Evolutionary conservation across 164 flowering plant species (phyloP).

Genomic region (Liquidambar formosana): DNA sequence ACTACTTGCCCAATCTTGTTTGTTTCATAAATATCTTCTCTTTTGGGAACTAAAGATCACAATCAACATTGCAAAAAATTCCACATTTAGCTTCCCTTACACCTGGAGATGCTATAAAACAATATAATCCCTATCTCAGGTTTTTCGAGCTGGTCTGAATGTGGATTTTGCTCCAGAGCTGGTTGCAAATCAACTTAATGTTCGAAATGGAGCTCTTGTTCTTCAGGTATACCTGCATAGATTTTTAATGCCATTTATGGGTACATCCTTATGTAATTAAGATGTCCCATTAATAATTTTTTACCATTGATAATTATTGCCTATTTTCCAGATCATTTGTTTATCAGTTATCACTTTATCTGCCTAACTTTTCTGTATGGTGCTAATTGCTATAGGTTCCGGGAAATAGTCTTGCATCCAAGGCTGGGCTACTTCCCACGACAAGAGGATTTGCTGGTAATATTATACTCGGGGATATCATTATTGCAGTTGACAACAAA

Average conservation of each 20-base stretch:
- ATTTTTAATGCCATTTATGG: background rate
- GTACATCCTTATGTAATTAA: background rate
- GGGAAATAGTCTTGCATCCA: constrained; percentile 70
- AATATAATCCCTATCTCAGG: constrained; percentile 38
- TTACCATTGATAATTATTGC: constrained; percentile 1
- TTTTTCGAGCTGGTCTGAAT: constrained; percentile 77
- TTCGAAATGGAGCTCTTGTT: constrained; percentile 87
- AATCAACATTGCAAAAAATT: background rate
- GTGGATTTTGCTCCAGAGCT: constrained; percentile 85
- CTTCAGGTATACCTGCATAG: constrained; percentile 50
- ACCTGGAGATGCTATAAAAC: background rate
- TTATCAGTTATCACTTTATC: no score
- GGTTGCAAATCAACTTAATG: constrained; percentile 87
- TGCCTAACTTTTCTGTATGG: constrained; percentile 1
- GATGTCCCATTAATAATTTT: background rate
- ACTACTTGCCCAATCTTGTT: background rate
- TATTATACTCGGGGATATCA: constrained; percentile 82
- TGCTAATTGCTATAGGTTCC: constrained; percentile 56
- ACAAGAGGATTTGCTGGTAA: constrained; percentile 92
- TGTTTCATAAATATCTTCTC: background rate
- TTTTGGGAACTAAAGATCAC: background rate
- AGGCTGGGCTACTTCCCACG: constrained; percentile 81
- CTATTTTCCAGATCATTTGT: background rate
- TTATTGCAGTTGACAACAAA: constrained; percentile 69
- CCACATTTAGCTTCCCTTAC: background rate